Evolutionary conservation across 495 filamentous ascomycete genomes (phyloP).

Genomic region (Cercophora newfieldiana): DNA sequence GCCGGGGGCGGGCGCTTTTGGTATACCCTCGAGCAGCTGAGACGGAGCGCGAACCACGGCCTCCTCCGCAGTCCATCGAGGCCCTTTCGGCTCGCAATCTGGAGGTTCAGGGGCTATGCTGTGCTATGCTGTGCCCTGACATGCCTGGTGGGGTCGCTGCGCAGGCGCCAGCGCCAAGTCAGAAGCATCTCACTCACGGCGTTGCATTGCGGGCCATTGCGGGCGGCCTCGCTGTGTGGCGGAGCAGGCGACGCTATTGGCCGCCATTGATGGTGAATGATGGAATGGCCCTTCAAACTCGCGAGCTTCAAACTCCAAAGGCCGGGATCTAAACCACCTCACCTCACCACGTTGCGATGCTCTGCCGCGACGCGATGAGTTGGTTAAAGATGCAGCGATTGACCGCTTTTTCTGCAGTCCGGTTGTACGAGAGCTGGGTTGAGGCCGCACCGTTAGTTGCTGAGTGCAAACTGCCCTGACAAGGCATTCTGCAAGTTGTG

Average conservation of each 20-base stretch:
- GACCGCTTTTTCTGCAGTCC: background rate
- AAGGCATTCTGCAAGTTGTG: background rate
- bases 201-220: background rate
- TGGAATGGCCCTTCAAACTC: constrained; percentile 9
- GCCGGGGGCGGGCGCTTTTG: background rate
- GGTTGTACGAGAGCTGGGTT: background rate
- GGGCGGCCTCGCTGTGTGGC: constrained; percentile 14
- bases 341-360: background rate
- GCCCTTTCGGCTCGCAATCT: constrained; percentile 1
- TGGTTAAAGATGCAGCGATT: background rate
- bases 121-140: background rate
- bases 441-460: background rate
- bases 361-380: background rate
- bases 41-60: constrained; percentile 5
- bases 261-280: background rate
- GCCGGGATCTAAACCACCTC: background rate
- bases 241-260: constrained; percentile 1
- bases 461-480: background rate
- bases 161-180: constrained; percentile 11
- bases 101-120: background rate
- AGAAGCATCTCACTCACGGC: background rate
- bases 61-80: background rate
- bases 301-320: constrained; percentile 4
- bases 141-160: background rate
- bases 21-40: constrained; percentile 5